Base-by-base conservation (phyloP, 805 yeast genomes). In the Barnettozyma siamensis region DNA sequence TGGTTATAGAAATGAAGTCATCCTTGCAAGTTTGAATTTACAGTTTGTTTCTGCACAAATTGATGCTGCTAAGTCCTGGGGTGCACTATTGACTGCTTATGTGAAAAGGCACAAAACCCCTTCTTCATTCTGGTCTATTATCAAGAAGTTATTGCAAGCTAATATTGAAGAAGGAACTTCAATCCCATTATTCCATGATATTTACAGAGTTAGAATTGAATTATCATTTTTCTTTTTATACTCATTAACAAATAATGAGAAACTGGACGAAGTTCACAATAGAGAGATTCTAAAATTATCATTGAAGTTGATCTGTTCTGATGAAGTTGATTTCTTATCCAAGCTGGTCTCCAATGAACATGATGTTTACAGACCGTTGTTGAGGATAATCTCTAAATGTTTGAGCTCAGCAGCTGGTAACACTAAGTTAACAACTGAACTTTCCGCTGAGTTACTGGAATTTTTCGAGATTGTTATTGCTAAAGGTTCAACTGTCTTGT, bases 61-160 rank as follows among this genome's bases (percentile, higher is more conserved):
- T 13, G 66, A 76, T 4, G 74, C 84, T 17, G 83, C 87, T 4
- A 82, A 81, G 51, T 74, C 94, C 0, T 78, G 86, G 73, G 88
- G 91, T 37, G 88, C 93, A 2, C 65, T 88, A 27, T 47, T 87
- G 18, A 79, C 91, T 0, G 76, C 91, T 0, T 80, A 66, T 51
- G 72, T 83, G 44, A 73, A 77, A 46, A 67, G 64, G 34, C 58
- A 57, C 18, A 53, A 57, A 2, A 44, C 47, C 0, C 59, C 63
- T 4, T 44, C 55, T 8, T 55, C 66, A 0, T 67, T 64, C 48
- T 50, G 63, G 52, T 60, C 60, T 8, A 54, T 70, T 34, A 78
- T 78, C 1, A 54, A 68, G 8, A 61, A 67, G 23, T 62, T 87
- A n/a, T 62, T 88, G 31, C 64, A 65, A 38, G 63, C 73, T 7